Conservation (phyloP, 73 alveolate genomes). For the Tetrahymena thermophila region DNA sequence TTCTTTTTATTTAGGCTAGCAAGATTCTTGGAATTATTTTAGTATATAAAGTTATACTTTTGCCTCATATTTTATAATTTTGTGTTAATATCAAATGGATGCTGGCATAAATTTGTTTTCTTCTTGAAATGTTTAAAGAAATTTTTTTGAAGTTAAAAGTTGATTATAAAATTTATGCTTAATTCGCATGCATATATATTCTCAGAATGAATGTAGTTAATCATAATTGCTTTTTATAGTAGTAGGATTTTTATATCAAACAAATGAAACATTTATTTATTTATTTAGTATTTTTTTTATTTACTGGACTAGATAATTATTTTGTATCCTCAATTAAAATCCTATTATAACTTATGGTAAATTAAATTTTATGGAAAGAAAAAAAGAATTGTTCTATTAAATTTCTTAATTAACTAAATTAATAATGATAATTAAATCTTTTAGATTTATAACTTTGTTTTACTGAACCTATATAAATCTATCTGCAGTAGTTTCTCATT, state of each 20-base stretch:
- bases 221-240: too few species aligned
- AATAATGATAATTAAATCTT: background rate
- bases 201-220: background rate
- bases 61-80: background rate
- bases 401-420: background rate
- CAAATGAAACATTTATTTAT: too few species aligned
- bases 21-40: background rate
- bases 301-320: background rate
- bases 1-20: background rate
- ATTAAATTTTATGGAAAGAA: background rate
- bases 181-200: background rate
- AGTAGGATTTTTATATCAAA: background rate
- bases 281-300: too few species aligned
- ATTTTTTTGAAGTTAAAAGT: too few species aligned
- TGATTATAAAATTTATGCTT: too few species aligned
- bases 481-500: background rate
- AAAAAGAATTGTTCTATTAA: background rate
- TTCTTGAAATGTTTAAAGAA: too few species aligned
- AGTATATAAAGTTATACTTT: background rate
- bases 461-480: background rate
- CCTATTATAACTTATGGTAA: background rate
- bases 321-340: background rate
- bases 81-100: too few species aligned
- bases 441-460: background rate
- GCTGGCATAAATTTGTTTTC: background rate